A percentile compares a stretch with the other conserved stretches of the same genome.
These are phyloP conservation scores for Stramenopiles sp. DNA, from an alignment of 352 stramenopile species.

Conservation along the genomic window DNA sequence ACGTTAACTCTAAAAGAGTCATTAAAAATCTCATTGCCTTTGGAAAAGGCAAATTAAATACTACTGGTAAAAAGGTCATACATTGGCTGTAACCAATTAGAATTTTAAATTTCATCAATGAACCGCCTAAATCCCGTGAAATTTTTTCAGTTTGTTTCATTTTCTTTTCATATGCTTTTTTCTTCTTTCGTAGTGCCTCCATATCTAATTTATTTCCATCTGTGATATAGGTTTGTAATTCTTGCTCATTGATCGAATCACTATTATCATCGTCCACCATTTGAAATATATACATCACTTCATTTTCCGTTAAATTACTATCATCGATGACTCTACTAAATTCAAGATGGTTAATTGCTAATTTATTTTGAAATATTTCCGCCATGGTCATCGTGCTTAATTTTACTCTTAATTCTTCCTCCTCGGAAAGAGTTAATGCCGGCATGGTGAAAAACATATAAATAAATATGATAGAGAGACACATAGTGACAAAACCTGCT, in stretches of 20 bases:
- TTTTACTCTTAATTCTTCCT: neutral
- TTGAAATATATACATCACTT: no score
- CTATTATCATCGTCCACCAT: no score
- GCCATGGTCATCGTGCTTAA: neutral
- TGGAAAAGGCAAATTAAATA: neutral
- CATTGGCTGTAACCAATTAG: neutral
- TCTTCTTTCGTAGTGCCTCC: neutral
- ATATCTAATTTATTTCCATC: neutral
- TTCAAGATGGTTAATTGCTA: no score
- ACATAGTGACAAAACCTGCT: neutral
- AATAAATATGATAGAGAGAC: neutral
- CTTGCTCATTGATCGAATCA: neutral
- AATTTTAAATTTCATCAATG: slow-evolving; percentile 9
- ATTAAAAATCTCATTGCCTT: neutral
- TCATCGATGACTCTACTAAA: no score
- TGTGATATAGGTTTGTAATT: neutral
- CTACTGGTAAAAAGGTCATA: neutral
- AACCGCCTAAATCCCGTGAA: neutral
- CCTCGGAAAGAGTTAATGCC: neutral
- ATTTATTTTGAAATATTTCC: neutral
- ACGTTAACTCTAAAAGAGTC: neutral
- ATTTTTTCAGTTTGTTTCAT: neutral
- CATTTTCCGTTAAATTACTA: no score
- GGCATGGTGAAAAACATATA: neutral
- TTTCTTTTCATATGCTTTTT: neutral